Percentiles rank a stretch among this genome's conserved stretches.
Evolutionary conservation across 768 basidiomycete genomes (phyloP).

Genomic region (Boletus subcaerulescens): DNA sequence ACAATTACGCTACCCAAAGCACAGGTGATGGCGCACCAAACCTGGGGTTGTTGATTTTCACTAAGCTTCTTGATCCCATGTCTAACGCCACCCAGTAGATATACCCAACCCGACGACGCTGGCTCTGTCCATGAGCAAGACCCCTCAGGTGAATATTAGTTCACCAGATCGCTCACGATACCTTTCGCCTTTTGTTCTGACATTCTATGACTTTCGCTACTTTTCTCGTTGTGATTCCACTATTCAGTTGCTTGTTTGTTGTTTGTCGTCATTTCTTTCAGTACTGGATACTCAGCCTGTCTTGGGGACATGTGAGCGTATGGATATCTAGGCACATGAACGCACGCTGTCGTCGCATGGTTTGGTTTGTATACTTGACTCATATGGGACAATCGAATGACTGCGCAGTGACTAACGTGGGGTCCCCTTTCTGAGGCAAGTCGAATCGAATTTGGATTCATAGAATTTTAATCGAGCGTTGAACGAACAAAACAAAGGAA

Average conservation of each 20-base stretch:
- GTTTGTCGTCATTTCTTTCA: background rate
- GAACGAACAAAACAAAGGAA: background rate
- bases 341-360: slow-evolving; percentile 21
- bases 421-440: slow-evolving; percentile 11
- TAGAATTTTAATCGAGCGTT: background rate
- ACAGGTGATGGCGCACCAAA: background rate
- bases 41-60: slow-evolving; percentile 16
- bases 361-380: background rate
- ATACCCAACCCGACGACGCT: background rate
- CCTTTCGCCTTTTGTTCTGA: background rate
- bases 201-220: slow-evolving; percentile 2
- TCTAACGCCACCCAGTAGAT: slow-evolving; percentile 18
- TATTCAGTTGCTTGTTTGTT: background rate
- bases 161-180: background rate
- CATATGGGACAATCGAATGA: slow-evolving; percentile 6
- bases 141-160: slow-evolving; percentile 10
- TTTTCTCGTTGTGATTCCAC: background rate
- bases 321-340: slow-evolving; percentile 16
- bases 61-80: background rate
- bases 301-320: background rate
- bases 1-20: background rate
- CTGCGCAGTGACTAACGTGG: slow-evolving; percentile 15
- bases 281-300: background rate
- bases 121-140: slow-evolving; percentile 2
- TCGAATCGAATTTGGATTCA: slow-evolving; percentile 6